Base-by-base conservation (phyloP, 441 rosid genomes). In the Erodium texanum region DNA sequence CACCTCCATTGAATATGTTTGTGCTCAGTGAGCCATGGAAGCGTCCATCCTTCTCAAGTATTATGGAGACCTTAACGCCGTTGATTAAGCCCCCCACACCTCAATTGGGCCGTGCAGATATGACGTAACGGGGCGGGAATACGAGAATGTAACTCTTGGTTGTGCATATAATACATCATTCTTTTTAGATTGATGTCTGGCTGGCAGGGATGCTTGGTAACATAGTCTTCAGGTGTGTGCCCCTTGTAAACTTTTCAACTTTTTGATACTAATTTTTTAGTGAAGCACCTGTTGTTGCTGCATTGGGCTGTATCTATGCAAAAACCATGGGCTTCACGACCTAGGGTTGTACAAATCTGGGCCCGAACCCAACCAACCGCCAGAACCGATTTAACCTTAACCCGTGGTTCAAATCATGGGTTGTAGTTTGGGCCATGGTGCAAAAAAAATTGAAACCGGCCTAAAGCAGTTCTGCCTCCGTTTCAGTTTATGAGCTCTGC, bases 1-100 rank as follows among this genome's bases (percentile, higher is more conserved):
- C 59, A 1, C 5, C 6, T 69, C 70, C 48, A 58, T 63, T 41
- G 48, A 29, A 68, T 64, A 70, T 74, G 58, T 48, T 50, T 74
- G 50, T 64, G 27, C 77, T 77, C 86, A 94, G 99, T 23, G 99
- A 90, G 71, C 88, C 99, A n/a, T 74, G 97, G 96, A 87, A 90
- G 75, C 94, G 99, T 19, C 99, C 99, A 61, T 94, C 99, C 65
- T 94, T 94, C 77, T 80, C 87, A 27, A 75, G 70, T 6, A 88
- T 94, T 67, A 92, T 94, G 99, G 99, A 92, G 14, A 75, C 88
- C 62, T 79, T 94, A 76, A 88, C 74, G 81, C 81, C 83, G 18
- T 79, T 94, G 87, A 90, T 89, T 48, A 89, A 85, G 77, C 71
- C 85, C 56, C 82, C 87, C 3, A 78, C 81, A 7, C 83, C 95